Percentiles rank a stretch among this genome's conserved stretches.
These are phyloP conservation scores for Bisporella sp. DNA, from an alignment of 2,329 filamentous ascomycete species.

Conservation along the genomic window DNA sequence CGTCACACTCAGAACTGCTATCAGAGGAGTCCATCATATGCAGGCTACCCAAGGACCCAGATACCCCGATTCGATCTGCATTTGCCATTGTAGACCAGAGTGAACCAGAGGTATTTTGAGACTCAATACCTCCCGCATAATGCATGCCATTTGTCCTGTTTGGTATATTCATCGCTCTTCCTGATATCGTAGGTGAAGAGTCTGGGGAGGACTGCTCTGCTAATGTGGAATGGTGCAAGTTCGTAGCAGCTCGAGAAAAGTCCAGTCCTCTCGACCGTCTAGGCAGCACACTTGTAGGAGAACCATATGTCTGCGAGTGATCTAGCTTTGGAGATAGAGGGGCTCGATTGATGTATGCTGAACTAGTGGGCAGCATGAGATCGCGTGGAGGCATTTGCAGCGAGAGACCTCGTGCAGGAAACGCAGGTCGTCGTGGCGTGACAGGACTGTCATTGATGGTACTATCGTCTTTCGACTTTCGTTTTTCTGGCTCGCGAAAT, in stretches of 20 bases:
- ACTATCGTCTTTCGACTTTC: constrained; percentile 26
- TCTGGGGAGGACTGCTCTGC: constrained; percentile 84
- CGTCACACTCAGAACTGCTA: constrained; percentile 62
- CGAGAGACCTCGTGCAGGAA: constrained; percentile 57
- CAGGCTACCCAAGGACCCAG: constrained; percentile 53
- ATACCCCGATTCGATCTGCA: constrained; percentile 64
- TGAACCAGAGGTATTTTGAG: constrained; percentile 52
- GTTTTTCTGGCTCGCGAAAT: constrained; percentile 26
- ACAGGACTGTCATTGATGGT: constrained; percentile 40
- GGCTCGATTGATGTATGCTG: constrained; percentile 46
- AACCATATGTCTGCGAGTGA: constrained; percentile 75
- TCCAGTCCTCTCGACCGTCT: constrained; percentile 85
- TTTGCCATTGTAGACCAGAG: constrained; percentile 66
- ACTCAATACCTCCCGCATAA: constrained; percentile 50
- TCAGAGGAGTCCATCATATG: constrained; percentile 68
- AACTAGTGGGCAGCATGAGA: constrained; percentile 32
- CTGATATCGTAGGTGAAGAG: constrained; percentile 78
- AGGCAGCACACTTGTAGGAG: constrained; percentile 80
- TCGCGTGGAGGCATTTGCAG: constrained; percentile 60
- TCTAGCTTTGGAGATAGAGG: constrained; percentile 85
- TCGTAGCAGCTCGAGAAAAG: constrained; percentile 88
- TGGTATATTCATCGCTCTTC: constrained; percentile 60
- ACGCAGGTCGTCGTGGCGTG: constrained; percentile 65
- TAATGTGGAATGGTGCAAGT: constrained; percentile 89
- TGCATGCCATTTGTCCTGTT: constrained; percentile 39